These are phyloP conservation scores for Turnera subulata DNA, from an alignment of 345 rosid species.

Conservation along the genomic window DNA sequence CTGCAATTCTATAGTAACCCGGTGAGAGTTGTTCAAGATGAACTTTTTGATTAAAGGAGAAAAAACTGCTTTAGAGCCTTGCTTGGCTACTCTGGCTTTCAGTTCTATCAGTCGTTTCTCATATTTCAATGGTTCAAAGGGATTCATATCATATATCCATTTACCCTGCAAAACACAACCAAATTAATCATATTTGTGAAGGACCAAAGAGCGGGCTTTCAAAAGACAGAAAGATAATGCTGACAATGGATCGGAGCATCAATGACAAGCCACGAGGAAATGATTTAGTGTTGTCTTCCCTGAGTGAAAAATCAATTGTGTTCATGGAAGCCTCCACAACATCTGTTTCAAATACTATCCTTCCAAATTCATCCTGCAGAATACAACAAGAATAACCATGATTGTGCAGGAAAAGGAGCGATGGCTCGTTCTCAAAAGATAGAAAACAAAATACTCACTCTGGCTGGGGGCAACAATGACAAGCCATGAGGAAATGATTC, in stretches of 20 bases:
- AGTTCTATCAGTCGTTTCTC: constrained; percentile 72
- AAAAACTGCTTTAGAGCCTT: constrained; percentile 92
- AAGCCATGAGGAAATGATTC: constrained; percentile 98
- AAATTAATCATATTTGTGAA: constrained; percentile 14
- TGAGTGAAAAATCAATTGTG: no score
- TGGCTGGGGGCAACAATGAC: constrained; percentile 92
- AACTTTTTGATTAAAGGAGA: constrained; percentile 83
- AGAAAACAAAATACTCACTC: no score
- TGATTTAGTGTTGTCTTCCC: no score
- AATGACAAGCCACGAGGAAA: no score
- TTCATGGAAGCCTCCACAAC: no score
- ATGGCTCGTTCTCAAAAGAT: no score
- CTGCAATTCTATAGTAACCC: constrained; percentile 95
- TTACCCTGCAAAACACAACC: constrained; percentile 55
- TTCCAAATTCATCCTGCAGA: no score
- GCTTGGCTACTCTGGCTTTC: constrained; percentile 77
- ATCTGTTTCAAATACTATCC: no score
- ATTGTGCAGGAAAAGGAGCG: no score
- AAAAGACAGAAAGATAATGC: constrained; percentile 6
- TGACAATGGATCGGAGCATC: constrained; percentile 83
- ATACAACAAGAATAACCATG: no score
- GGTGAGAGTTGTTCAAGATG: constrained; percentile 75
- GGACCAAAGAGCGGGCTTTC: neutral
- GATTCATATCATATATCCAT: constrained; percentile 99
- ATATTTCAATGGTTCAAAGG: constrained; percentile 90